A percentile compares a stretch with the other conserved stretches of the same genome.
Evolutionary conservation across 2,329 filamentous ascomycete species (phyloP).

Genomic region (Trichoderma simmonsii): DNA sequence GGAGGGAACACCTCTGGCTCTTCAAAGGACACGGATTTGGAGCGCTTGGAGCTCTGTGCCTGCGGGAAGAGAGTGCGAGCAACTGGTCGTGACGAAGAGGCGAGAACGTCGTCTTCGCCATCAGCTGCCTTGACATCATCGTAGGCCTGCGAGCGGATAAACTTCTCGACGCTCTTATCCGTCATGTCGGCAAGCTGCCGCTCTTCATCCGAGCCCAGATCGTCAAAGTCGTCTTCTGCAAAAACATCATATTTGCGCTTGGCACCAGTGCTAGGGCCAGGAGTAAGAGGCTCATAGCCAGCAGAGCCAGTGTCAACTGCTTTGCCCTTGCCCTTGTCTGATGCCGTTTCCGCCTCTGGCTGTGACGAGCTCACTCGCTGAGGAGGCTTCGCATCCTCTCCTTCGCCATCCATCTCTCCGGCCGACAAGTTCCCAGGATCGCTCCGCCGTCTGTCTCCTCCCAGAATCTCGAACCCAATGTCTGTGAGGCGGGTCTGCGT

Average conservation of each 20-base stretch:
- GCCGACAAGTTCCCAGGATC: not conserved
- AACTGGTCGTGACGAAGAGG: conserved; percentile 34
- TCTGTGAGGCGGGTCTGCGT: conserved; percentile 31
- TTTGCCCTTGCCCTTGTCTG: not conserved
- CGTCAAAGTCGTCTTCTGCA: conserved; percentile 32
- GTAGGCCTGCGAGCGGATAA: conserved; percentile 18
- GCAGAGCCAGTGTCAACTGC: not conserved
- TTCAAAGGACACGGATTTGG: conserved; percentile 34
- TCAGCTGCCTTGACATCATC: conserved; percentile 23
- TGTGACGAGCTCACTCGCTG: conserved; percentile 2
- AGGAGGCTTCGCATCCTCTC: not conserved
- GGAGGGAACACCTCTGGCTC: conserved; percentile 22
- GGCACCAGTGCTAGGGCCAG: conserved; percentile 11
- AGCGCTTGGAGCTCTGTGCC: conserved; percentile 29
- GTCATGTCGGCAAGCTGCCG: conserved; percentile 35
- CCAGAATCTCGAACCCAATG: conserved; percentile 30
- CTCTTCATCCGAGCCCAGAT: conserved; percentile 40
- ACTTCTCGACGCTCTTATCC: conserved; percentile 34
- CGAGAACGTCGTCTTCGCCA: conserved; percentile 23
- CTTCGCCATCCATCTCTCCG: not conserved
- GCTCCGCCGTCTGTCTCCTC: conserved; percentile 23
- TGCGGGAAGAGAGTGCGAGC: conserved; percentile 36
- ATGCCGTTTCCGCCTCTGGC: not conserved
- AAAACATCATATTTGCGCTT: conserved; percentile 32
- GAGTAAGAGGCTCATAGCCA: conserved; percentile 1